phyloP scores from a whole-genome alignment of 2,329 filamentous ascomycete genomes.

The Monascus ruber region DNA sequence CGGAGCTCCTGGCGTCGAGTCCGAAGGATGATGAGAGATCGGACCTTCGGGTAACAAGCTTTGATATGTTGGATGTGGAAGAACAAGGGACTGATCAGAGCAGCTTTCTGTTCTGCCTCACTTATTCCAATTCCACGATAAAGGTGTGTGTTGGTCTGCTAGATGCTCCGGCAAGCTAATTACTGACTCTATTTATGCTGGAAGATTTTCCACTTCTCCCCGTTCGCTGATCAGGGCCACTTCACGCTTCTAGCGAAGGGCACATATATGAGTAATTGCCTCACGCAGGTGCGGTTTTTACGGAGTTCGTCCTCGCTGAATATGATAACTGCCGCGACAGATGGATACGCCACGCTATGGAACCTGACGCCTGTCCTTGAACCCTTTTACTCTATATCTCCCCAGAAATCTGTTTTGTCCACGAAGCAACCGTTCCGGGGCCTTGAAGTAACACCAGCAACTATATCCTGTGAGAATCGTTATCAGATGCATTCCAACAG shows the following conservation, averaged over 20 bases:
- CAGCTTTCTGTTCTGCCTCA: constrained; percentile 54
- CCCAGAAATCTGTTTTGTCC: constrained; percentile 5
- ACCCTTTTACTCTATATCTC: constrained; percentile 16
- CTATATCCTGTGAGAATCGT: constrained; percentile 23
- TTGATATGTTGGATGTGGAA: constrained; percentile 45
- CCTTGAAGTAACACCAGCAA: constrained; percentile 6
- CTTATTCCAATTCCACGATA: constrained; percentile 73
- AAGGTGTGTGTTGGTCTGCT: constrained; percentile 33
- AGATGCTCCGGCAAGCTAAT: constrained; percentile 4
- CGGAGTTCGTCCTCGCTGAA: constrained; percentile 32
- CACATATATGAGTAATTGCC: constrained; percentile 59
- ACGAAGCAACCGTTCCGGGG: constrained; percentile 14
- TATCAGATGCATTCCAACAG: constrained; percentile 64
- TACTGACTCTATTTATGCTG: background rate
- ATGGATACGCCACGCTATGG: constrained; percentile 64
- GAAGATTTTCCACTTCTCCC: constrained; percentile 37
- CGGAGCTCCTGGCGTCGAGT: constrained; percentile 41
- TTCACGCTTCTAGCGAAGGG: constrained; percentile 41
- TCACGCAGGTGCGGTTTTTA: constrained; percentile 51
- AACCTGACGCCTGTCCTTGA: constrained; percentile 22
- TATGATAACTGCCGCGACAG: constrained; percentile 60
- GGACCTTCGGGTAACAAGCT: constrained; percentile 72
- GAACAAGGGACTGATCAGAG: constrained; percentile 10
- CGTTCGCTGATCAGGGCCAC: constrained; percentile 6
- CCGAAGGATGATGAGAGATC: constrained; percentile 37